phyloP scores from a whole-genome alignment of 2,329 filamentous ascomycete species.

The Orbilia javanica region DNA sequence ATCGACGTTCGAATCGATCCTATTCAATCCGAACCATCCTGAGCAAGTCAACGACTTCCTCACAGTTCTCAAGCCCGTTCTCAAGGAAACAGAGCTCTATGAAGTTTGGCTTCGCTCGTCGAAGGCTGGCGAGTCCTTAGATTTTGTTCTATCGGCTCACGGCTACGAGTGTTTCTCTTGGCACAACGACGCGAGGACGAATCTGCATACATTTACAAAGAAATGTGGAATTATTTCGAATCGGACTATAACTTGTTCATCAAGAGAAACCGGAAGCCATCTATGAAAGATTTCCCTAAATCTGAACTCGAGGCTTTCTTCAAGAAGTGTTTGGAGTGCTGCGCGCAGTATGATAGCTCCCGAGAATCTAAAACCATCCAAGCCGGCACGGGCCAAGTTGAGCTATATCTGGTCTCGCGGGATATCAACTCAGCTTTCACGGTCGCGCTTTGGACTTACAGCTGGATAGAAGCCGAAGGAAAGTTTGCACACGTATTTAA shows the following conservation, averaged over 20 bases:
- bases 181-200: conserved; percentile 22
- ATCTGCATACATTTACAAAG: conserved; percentile 8
- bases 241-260: background rate
- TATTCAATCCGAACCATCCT: background rate
- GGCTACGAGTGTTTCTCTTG: conserved; percentile 15
- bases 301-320: background rate
- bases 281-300: background rate
- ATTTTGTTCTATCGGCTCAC: conserved; percentile 12
- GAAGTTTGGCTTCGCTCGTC: conserved; percentile 31
- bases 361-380: background rate
- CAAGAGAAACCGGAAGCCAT: background rate
- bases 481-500: conserved; percentile 5
- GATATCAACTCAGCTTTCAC: conserved; percentile 22
- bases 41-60: conserved; percentile 12
- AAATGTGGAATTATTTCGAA: conserved; percentile 15
- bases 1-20: conserved; percentile 30
- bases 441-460: conserved; percentile 8
- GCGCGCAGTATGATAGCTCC: background rate
- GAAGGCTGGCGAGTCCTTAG: background rate
- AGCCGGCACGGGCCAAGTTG: background rate
- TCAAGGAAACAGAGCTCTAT: conserved; percentile 41
- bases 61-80: conserved; percentile 22
- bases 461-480: conserved; percentile 1
- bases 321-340: conserved; percentile 1
- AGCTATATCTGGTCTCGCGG: background rate